Base-by-base conservation (phyloP, 805 yeast species). In the Myxozyma monticola region DNA sequence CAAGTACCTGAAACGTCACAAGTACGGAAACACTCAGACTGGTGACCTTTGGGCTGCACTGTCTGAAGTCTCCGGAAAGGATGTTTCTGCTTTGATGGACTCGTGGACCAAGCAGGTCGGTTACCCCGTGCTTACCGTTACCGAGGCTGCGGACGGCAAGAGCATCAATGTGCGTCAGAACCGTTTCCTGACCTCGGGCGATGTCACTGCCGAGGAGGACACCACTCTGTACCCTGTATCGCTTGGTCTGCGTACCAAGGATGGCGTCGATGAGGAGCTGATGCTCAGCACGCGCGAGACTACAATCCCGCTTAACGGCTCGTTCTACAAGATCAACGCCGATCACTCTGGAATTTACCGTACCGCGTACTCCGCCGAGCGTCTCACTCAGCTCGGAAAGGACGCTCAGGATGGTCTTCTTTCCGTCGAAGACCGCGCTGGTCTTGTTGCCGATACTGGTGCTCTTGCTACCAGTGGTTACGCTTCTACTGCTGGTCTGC, bases 31-130 rank as follows among this genome's bases (percentile, higher is more conserved):
- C 70, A 88, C 93, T 24, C 80, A 79, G 28, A 83, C 93, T 36
- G 75, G 73, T 36, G 90, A 87, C 60, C 74, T 87, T 51, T 87
- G 93, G 89, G 68, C 69, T 38, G 78, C 86, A 2, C 71, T 87
- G 26, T 69, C 81, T 45, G 83, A 77, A 47, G 85, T 75, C 12
- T 75, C 85, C 2, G 85, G 85, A 21, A 69, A 75, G 61, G 81
- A 86, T 45, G 78, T 87, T 33, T 72, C 72, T 52, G 49, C 64
- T 22, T 74, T 81, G 62, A 83, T 87, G 83, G 76, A 77, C 50
- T 71, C 78, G 18, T 87, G 95, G 95, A 84, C 85, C 57, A 73
- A 76, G 45, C 75, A 80, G 54, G 77, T 83, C 42, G 96, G 96
- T 4, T 86, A 72, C 69, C 96, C 95, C 3, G 72, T 84, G 25